Percentiles rank a stretch among this genome's conserved stretches.
These are phyloP conservation scores for Acidomyces sp. DNA, from an alignment of 495 filamentous ascomycete species.

Conservation along the genomic window DNA sequence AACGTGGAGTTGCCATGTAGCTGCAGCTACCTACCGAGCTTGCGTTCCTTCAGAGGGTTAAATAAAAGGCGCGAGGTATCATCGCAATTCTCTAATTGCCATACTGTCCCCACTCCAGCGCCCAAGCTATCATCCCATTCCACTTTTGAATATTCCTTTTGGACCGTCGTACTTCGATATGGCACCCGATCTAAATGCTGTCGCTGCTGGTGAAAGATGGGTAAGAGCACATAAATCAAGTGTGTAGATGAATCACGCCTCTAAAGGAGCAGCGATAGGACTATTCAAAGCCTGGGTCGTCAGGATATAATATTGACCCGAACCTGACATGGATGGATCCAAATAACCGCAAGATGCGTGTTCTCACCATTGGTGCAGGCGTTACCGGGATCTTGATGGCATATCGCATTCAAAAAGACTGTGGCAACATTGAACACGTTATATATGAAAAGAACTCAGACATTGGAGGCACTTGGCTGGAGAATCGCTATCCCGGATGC, in stretches of 20 bases:
- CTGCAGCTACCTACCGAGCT: too few relatives aligned
- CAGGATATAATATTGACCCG: slow-evolving; percentile 24
- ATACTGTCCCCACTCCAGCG: too few relatives aligned
- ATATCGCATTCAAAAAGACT: slow-evolving; percentile 29
- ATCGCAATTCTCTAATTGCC: too few relatives aligned
- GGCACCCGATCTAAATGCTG: slow-evolving; percentile 26
- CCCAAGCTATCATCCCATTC: too few relatives aligned
- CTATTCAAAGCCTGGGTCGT: slow-evolving; percentile 27
- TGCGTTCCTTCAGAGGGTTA: too few relatives aligned
- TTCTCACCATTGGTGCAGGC: slow-evolving; percentile 28
- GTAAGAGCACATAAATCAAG: too few relatives aligned
- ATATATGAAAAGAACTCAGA: slow-evolving; percentile 29
- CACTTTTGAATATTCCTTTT: too few relatives aligned
- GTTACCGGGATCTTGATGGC: slow-evolving; percentile 29
- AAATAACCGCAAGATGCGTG: slow-evolving; percentile 22
- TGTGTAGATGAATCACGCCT: too few relatives aligned
- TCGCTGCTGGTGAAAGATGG: slow-evolving; percentile 9
- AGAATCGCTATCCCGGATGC: slow-evolving; percentile 22
- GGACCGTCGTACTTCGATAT: too few relatives aligned
- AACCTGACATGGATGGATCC: slow-evolving; percentile 23
- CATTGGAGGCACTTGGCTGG: slow-evolving; percentile 26
- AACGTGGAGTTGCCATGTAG: too few relatives aligned
- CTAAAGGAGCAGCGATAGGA: too few relatives aligned
- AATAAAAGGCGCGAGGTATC: too few relatives aligned
- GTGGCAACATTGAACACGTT: slow-evolving; percentile 26